Percentiles rank a stretch among this genome's conserved stretches.
These are phyloP conservation scores for Cymbopogon citratus DNA, from an alignment of 176 grass and related monocot genomes.

Conservation along the genomic window DNA sequence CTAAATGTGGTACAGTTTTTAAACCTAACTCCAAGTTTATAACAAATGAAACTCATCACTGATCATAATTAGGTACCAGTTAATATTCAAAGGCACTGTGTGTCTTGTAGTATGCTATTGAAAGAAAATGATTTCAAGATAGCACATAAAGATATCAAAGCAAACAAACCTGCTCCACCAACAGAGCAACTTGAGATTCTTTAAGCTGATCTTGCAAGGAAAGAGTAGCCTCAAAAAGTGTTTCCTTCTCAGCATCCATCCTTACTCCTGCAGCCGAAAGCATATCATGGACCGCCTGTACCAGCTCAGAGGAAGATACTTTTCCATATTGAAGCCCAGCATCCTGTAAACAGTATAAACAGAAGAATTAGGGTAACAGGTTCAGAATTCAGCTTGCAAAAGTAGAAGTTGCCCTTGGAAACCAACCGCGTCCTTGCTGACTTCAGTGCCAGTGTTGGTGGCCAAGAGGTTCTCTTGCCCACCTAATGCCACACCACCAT, in stretches of 20 bases:
- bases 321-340: constrained; percentile 56
- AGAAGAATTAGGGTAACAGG: not conserved
- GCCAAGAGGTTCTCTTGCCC: constrained; percentile 32
- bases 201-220: constrained; percentile 89
- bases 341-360: constrained; percentile 34
- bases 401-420: constrained; percentile 11
- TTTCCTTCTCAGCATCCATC: constrained; percentile 86
- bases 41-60: not conserved
- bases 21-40: not conserved
- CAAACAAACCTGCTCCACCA: constrained; percentile 83
- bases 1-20: not conserved
- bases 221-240: constrained; percentile 72
- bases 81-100: not conserved
- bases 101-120: not conserved
- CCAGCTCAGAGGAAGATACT: constrained; percentile 73
- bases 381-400: not conserved
- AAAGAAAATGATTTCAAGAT: constrained; percentile 20
- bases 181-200: constrained; percentile 91
- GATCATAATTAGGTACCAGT: not conserved
- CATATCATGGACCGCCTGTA: constrained; percentile 94
- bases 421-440: constrained; percentile 44
- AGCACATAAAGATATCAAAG: not conserved
- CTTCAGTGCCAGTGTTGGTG: constrained; percentile 36
- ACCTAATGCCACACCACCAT: constrained; percentile 30
- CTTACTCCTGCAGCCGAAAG: constrained; percentile 79